A percentile compares a stretch with the other conserved stretches of the same genome.
Evolutionary conservation across 257 asterid species (phyloP).

Genomic region (Handroanthus guayacan): DNA sequence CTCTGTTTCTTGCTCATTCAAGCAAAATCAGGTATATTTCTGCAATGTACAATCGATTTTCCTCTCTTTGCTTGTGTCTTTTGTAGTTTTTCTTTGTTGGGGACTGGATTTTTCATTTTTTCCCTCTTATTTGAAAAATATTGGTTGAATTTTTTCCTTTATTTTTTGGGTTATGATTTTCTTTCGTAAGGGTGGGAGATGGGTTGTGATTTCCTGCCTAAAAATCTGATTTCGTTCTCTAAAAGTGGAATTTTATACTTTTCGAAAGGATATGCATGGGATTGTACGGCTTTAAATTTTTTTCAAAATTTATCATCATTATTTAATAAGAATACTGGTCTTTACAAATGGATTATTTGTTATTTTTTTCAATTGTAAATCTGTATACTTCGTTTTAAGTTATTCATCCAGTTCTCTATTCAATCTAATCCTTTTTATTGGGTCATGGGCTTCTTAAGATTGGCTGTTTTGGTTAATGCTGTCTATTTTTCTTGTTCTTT

Average conservation of each 20-base stretch:
- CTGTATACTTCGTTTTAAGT: background rate
- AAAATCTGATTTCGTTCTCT: constrained; percentile 24
- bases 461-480: background rate
- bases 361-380: background rate
- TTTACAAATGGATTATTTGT: constrained; percentile 10
- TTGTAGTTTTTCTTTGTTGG: background rate
- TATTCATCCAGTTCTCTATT: background rate
- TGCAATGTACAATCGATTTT: background rate
- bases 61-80: background rate
- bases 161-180: constrained; percentile 6
- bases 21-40: constrained; percentile 58
- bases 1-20: constrained; percentile 58
- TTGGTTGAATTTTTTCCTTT: too few species aligned
- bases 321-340: background rate
- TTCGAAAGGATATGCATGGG: constrained; percentile 24
- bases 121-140: background rate
- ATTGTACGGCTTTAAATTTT: background rate
- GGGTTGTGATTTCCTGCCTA: constrained; percentile 18
- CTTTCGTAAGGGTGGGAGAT: background rate
- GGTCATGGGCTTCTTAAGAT: background rate
- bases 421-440: background rate
- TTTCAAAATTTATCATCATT: background rate
- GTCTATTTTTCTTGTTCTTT: background rate
- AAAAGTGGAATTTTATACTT: constrained; percentile 3
- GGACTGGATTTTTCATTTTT: background rate